These are phyloP conservation scores for Cocos nucifera DNA, from an alignment of 176 grass and related monocot species.

Conservation along the genomic window DNA sequence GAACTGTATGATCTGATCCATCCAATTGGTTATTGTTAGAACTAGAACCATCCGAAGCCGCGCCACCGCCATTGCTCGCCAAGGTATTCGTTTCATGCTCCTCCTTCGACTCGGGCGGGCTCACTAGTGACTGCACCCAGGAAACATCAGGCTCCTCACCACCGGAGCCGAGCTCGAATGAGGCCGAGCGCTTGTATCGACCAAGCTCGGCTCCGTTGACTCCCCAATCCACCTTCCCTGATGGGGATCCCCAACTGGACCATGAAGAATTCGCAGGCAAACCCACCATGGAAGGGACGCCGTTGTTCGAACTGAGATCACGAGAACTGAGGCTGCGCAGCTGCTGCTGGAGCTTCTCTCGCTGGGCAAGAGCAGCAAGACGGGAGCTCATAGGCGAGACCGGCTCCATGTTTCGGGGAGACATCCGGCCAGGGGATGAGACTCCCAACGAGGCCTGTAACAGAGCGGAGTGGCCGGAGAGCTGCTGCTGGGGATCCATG, in stretches of 20 bases:
- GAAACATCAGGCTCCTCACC: constrained; percentile 68
- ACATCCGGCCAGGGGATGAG: constrained; percentile 37
- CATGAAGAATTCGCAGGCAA: constrained; percentile 46
- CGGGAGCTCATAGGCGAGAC: constrained; percentile 46
- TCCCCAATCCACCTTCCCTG: constrained; percentile 62
- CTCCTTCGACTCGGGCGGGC: not conserved
- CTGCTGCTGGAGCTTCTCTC: constrained; percentile 43
- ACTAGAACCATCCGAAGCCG: constrained; percentile 13
- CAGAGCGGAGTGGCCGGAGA: constrained; percentile 19
- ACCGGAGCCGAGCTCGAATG: constrained; percentile 7
- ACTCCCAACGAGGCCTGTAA: constrained; percentile 42
- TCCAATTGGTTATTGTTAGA: constrained; percentile 22
- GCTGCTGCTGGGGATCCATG: not conserved
- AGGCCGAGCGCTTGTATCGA: not conserved
- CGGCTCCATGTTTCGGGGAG: constrained; percentile 60
- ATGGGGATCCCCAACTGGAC: constrained; percentile 45
- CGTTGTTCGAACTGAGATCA: constrained; percentile 10
- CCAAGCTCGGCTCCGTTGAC: constrained; percentile 34
- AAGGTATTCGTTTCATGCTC: constrained; percentile 25
- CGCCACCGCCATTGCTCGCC: constrained; percentile 16
- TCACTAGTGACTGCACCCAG: constrained; percentile 67
- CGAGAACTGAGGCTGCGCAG: constrained; percentile 20
- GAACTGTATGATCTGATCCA: constrained; percentile 35
- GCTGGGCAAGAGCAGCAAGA: constrained; percentile 33
- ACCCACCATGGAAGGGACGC: constrained; percentile 23